A percentile compares a stretch with the other conserved stretches of the same genome.
Conservation (phyloP, 1,284 basidiomycete species). For the Amylostereum chailletii region DNA sequence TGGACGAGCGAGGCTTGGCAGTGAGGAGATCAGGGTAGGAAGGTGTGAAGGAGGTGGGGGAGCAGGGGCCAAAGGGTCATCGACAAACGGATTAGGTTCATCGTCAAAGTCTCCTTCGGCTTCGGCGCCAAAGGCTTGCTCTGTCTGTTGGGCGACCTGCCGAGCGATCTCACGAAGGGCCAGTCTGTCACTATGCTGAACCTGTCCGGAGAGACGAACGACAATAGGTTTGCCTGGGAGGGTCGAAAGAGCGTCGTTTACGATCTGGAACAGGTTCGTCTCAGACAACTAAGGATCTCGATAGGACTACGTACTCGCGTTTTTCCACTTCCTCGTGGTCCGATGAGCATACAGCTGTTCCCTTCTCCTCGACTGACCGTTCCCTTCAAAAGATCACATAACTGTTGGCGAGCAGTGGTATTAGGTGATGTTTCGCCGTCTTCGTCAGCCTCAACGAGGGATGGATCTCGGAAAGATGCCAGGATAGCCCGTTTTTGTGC, state of each 20-base stretch:
- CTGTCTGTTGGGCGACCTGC: slow-evolving; percentile 69
- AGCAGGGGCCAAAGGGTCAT: slow-evolving; percentile 17
- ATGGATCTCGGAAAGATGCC: slow-evolving; percentile 31
- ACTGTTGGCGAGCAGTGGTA: slow-evolving; percentile 37
- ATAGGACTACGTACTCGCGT: slow-evolving; percentile 47
- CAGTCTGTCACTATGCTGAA: slow-evolving; percentile 76
- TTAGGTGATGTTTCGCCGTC: slow-evolving; percentile 34
- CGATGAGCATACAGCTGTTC: slow-evolving; percentile 82
- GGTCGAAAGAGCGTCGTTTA: slow-evolving; percentile 44
- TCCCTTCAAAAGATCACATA: slow-evolving; percentile 59
- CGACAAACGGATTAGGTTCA: slow-evolving; percentile 28
- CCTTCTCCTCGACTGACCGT: slow-evolving; percentile 78
- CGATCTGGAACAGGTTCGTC: slow-evolving; percentile 31
- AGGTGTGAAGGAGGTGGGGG: slow-evolving; percentile 71
- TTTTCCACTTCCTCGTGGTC: slow-evolving; percentile 80
- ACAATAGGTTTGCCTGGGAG: slow-evolving; percentile 51
- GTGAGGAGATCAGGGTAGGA: slow-evolving; percentile 68
- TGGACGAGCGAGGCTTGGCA: slow-evolving; percentile 72
- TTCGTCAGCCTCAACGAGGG: slow-evolving; percentile 15
- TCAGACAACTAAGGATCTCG: background rate
- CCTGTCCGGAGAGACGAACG: slow-evolving; percentile 78
- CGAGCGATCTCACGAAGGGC: slow-evolving; percentile 91
- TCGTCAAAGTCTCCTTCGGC: slow-evolving; percentile 32
- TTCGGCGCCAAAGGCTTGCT: slow-evolving; percentile 38
- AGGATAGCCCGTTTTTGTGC: slow-evolving; percentile 56